A percentile compares a stretch with the other conserved stretches of the same genome.
These are phyloP conservation scores for Mycena galopus DNA, from an alignment of 768 basidiomycete species.

Conservation along the genomic window DNA sequence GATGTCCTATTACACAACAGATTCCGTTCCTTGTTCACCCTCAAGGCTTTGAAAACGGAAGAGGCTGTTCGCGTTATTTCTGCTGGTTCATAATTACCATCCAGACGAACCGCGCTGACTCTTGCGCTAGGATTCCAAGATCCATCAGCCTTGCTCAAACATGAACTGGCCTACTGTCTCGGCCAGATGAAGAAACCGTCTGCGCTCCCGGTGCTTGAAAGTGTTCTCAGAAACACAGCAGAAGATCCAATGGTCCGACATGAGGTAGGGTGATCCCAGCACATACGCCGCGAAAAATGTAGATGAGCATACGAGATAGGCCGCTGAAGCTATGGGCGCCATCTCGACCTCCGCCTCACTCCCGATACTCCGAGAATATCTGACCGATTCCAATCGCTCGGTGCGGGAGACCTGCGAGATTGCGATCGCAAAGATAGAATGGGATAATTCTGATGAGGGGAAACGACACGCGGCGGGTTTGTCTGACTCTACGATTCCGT, in stretches of 20 bases:
- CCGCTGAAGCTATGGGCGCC: conserved; percentile 99
- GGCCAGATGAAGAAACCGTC: conserved; percentile 86
- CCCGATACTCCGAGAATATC: conserved; percentile 77
- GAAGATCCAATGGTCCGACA: conserved; percentile 98
- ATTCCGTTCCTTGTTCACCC: conserved; percentile 92
- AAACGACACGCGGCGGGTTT: conserved; percentile 55
- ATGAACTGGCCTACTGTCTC: conserved; percentile 97
- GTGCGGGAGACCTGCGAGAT: conserved; percentile 98
- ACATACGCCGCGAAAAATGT: not conserved
- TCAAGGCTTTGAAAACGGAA: conserved; percentile 85
- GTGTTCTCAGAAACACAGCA: conserved; percentile 73
- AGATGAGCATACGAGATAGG: conserved; percentile 59
- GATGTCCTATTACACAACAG: conserved; percentile 85
- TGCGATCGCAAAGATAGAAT: conserved; percentile 94
- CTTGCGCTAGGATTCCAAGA: conserved; percentile 79
- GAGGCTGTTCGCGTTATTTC: conserved; percentile 89
- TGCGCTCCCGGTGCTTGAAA: conserved; percentile 85
- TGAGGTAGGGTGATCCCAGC: conserved; percentile 70
- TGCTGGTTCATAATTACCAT: conserved; percentile 66
- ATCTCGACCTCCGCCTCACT: conserved; percentile 80
- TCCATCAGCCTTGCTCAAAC: conserved; percentile 91
- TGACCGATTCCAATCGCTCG: conserved; percentile 76
- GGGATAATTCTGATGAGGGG: conserved; percentile 87
- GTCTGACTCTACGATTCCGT: conserved; percentile 55
- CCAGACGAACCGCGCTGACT: conserved; percentile 21